These are phyloP conservation scores for Fagopyrum tataricum DNA, from an alignment of 148 eudicot species.

Conservation along the genomic window DNA sequence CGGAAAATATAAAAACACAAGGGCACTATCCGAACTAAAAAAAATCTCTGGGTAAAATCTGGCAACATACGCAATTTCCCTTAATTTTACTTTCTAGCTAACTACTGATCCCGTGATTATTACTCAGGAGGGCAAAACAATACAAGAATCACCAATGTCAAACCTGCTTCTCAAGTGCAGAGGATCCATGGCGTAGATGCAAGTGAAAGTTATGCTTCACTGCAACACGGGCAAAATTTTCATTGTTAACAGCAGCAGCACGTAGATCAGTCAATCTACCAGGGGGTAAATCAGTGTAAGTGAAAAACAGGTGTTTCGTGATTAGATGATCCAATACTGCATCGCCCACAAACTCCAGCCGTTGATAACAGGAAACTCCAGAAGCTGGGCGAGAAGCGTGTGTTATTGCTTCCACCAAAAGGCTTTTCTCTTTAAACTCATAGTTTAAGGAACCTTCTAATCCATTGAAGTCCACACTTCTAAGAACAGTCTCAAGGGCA, in stretches of 20 bases:
- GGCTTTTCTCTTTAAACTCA: constrained; percentile 52
- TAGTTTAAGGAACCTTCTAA: constrained; percentile 66
- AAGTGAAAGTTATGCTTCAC: constrained; percentile 85
- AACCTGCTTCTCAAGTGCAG: constrained; percentile 96
- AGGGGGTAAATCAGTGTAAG: constrained; percentile 89
- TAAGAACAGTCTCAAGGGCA: constrained; percentile 65
- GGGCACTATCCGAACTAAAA: no score
- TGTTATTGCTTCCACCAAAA: constrained; percentile 86
- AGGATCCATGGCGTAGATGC: constrained; percentile 92
- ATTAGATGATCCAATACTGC: constrained; percentile 97
- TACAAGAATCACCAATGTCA: constrained; percentile 3
- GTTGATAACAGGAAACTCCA: constrained; percentile 93
- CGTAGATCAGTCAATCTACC: constrained; percentile 97
- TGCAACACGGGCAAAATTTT: constrained; percentile 94
- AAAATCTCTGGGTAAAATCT: no score
- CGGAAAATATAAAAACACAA: no score
- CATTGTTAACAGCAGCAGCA: constrained; percentile 99
- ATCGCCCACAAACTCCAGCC: constrained; percentile 97
- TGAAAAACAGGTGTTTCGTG: constrained; percentile 85
- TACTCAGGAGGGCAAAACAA: constrained; percentile 6
- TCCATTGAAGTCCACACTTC: constrained; percentile 62
- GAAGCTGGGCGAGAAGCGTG: constrained; percentile 99
- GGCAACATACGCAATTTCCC: no score
- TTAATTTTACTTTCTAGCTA: not conserved
- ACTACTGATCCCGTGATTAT: not conserved